These are phyloP conservation scores for Mycena alexandri DNA, from an alignment of 768 basidiomycete genomes.

Conservation along the genomic window DNA sequence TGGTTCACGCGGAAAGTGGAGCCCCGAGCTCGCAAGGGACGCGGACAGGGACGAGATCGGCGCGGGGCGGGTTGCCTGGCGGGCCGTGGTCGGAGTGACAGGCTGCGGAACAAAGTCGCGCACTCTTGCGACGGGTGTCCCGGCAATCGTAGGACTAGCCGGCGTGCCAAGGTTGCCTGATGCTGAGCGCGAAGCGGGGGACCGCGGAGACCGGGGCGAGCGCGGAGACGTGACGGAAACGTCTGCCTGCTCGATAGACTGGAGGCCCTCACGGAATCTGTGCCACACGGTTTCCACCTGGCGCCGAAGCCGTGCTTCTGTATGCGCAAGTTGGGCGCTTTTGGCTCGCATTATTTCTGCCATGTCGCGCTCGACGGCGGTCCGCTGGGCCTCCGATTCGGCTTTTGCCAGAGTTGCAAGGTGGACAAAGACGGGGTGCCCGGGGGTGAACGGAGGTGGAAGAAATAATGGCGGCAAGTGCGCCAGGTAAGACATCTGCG, in stretches of 20 bases:
- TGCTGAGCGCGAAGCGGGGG: slow-evolving; percentile 10
- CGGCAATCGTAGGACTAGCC: slow-evolving; percentile 42
- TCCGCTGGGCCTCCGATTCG: slow-evolving; percentile 67
- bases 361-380: slow-evolving; percentile 63
- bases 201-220: slow-evolving; percentile 35
- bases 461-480: slow-evolving; percentile 73
- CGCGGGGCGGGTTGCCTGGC: slow-evolving; percentile 50
- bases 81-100: slow-evolving; percentile 50
- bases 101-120: slow-evolving; percentile 69
- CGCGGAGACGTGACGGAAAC: slow-evolving; percentile 13
- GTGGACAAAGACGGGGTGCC: slow-evolving; percentile 78
- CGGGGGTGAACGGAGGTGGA: slow-evolving; percentile 82
- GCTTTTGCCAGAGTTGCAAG: slow-evolving; percentile 69
- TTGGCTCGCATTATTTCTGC: slow-evolving; percentile 71
- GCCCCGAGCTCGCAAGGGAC: slow-evolving; percentile 71
- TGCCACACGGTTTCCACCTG: slow-evolving; percentile 77
- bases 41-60: slow-evolving; percentile 75
- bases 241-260: slow-evolving; percentile 30
- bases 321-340: slow-evolving; percentile 45
- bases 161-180: slow-evolving; percentile 39
- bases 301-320: slow-evolving; percentile 52
- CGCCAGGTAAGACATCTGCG: slow-evolving; percentile 59
- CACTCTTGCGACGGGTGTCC: slow-evolving; percentile 56
- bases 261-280: slow-evolving; percentile 62
- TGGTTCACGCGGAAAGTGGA: slow-evolving; percentile 62